Evolutionary conservation across 306 rosid species (phyloP), one percentile per base, ranked within the genome.

Genomic region (Casuarina equisetifolia): DNA sequence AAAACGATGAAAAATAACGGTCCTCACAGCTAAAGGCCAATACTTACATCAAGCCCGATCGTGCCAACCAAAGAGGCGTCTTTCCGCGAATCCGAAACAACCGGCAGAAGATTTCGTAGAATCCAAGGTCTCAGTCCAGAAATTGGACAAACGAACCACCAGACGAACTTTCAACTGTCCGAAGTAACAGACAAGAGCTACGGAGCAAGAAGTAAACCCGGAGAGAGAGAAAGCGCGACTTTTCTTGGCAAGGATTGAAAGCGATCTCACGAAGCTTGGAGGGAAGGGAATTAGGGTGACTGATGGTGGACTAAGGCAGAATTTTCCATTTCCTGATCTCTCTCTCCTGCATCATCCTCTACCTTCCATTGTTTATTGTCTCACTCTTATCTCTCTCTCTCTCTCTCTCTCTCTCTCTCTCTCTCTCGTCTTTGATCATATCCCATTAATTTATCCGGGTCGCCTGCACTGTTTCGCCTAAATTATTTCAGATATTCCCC

Each of bases 21-120:
- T 39, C 46, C 25, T 70, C 38, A 70, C 19, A 63, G 59, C 76
- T 75, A 4, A n/a, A 71, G 74, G 82, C 59, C 42, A 62, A 45
- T 35, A 54, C 53, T 45, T 35, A 25, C 64, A 58, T 19, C 4
- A 58, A 3, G 39, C 39, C 39, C 64, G 64, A 58, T 58, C 25
- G 64, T 15, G 32, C 39, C 64, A 19, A 58, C 25, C 13, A 58
- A 58, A 25, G 39, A 58, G 64, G 42, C 55, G 32, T 3, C 39
- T 45, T 69, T 70, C 0, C 42, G 39, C 46, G 17, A 55, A 50
- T 74, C 49, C 62, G 73, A 8, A 48, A 35, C 53, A 62, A 55
- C 50, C 70, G 32, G 32, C 59, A 57, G 51, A 48, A 32, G 78
- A 69, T 42, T 52, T 53, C 32, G 0, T 25, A 25, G 32, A 25